Conservation (phyloP, 495 filamentous ascomycete species). For the Xylona heveae region DNA sequence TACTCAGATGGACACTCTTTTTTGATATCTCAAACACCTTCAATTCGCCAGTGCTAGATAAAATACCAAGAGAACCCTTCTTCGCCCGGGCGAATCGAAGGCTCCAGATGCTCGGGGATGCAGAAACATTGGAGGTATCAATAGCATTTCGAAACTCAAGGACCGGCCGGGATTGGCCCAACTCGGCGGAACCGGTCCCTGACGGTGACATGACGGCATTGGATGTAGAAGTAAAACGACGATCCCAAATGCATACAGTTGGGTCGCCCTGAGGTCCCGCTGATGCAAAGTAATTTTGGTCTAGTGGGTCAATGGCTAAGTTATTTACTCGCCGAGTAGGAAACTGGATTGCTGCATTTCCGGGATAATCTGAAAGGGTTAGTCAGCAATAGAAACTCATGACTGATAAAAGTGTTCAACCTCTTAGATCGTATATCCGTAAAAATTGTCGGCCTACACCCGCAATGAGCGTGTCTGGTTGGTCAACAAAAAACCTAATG, state of each 20-base stretch:
- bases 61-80: conserved; percentile 48
- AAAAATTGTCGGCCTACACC: conserved; percentile 74
- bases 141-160: conserved; percentile 48
- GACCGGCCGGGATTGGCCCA: conserved; percentile 27
- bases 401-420: conserved; percentile 22
- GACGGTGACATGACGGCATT: conserved; percentile 11
- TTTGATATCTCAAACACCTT: conserved; percentile 24
- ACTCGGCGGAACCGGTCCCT: too few species aligned
- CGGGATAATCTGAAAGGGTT: conserved; percentile 21
- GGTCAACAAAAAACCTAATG: conserved; percentile 73
- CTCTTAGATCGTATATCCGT: conserved; percentile 77
- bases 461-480: conserved; percentile 61
- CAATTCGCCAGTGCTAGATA: conserved; percentile 61
- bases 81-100: conserved; percentile 60
- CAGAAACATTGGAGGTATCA: conserved; percentile 24
- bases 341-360: conserved; percentile 38
- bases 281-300: conserved; percentile 89
- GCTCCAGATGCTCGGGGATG: conserved; percentile 40
- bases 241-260: conserved; percentile 73
- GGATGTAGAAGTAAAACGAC: conserved; percentile 27
- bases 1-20: not conserved
- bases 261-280: conserved; percentile 47
- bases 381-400: conserved; percentile 11
- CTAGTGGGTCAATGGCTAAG: conserved; percentile 67
- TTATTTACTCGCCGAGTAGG: conserved; percentile 77